These are phyloP conservation scores for Sclerotinia spermophila DNA, from an alignment of 2,329 filamentous ascomycete species.

Conservation along the genomic window DNA sequence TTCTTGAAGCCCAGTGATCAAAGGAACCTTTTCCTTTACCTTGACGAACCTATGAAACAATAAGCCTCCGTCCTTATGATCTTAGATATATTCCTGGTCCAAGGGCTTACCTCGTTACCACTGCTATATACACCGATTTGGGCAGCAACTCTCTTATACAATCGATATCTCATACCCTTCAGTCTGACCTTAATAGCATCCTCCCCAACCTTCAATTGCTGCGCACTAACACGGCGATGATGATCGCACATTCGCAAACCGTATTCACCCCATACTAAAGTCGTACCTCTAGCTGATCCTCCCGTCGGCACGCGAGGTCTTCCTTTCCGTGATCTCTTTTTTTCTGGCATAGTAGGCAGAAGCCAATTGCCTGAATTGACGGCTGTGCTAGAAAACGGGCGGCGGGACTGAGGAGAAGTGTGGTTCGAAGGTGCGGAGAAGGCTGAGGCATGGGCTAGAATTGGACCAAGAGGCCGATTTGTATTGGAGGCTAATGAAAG, in stretches of 20 bases:
- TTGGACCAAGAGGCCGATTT: constrained; percentile 30
- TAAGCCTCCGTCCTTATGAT: constrained; percentile 11
- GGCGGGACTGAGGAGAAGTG: constrained; percentile 45
- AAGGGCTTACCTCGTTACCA: constrained; percentile 74
- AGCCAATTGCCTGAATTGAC: constrained; percentile 69
- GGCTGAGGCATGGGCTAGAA: constrained; percentile 21
- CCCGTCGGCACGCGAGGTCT: constrained; percentile 84
- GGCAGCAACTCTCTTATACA: constrained; percentile 87
- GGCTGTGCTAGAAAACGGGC: constrained; percentile 71
- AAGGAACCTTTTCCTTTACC: constrained; percentile 98
- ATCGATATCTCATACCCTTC: constrained; percentile 83
- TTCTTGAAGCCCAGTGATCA: constrained; percentile 90
- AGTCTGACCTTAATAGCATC: constrained; percentile 88
- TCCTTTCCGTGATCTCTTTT: constrained; percentile 85
- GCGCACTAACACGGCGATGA: constrained; percentile 82
- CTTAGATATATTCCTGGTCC: neutral
- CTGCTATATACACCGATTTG: constrained; percentile 94
- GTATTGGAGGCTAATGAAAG: constrained; percentile 36
- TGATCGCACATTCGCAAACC: constrained; percentile 91
- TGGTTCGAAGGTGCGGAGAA: constrained; percentile 32
- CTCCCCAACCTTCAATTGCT: constrained; percentile 84
- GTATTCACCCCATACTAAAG: constrained; percentile 94
- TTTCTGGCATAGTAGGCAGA: constrained; percentile 72
- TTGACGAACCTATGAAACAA: constrained; percentile 71
- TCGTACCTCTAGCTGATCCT: constrained; percentile 87